Conservation (phyloP, 805 yeast species). For the Wickerhamiella occidentalis region DNA sequence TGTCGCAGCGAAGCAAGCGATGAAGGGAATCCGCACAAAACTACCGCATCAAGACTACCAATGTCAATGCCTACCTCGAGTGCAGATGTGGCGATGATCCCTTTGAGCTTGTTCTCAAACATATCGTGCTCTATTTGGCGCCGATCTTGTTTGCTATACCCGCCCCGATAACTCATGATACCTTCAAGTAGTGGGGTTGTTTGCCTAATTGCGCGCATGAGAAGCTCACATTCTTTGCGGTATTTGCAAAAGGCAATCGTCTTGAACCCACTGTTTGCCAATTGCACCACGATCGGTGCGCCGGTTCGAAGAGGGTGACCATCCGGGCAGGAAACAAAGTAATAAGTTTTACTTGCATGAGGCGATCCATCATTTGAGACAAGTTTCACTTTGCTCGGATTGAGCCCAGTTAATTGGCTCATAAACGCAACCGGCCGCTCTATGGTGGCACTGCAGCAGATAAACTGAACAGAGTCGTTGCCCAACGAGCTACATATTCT, state of each 20-base stretch:
- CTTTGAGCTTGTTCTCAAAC: conserved; percentile 76
- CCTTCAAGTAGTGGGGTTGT: conserved; percentile 37
- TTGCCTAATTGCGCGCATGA: conserved; percentile 68
- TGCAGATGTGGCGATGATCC: conserved; percentile 90
- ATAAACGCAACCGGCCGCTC: conserved; percentile 63
- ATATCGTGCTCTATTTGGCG: conserved; percentile 77
- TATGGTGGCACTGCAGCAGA: conserved; percentile 92
- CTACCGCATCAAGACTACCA: conserved; percentile 81
- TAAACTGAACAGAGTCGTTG: conserved; percentile 45
- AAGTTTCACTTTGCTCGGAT: conserved; percentile 37
- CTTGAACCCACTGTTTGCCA: conserved; percentile 53
- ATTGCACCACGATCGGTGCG: conserved; percentile 56
- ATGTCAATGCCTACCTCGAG: conserved; percentile 92
- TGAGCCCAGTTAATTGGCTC: conserved; percentile 57
- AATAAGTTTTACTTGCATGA: conserved; percentile 56
- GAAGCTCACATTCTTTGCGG: conserved; percentile 70
- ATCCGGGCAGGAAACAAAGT: conserved; percentile 79
- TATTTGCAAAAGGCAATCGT: conserved; percentile 86
- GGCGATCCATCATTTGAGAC: conserved; percentile 82
- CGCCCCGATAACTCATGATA: conserved; percentile 90
- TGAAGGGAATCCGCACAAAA: conserved; percentile 85
- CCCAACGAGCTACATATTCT: conserved; percentile 48
- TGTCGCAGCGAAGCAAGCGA: conserved; percentile 83
- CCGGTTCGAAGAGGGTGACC: conserved; percentile 59
- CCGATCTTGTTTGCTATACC: conserved; percentile 77